phyloP scores from a whole-genome alignment of 129 eudicot genomes.

The Flaveria linearis region DNA sequence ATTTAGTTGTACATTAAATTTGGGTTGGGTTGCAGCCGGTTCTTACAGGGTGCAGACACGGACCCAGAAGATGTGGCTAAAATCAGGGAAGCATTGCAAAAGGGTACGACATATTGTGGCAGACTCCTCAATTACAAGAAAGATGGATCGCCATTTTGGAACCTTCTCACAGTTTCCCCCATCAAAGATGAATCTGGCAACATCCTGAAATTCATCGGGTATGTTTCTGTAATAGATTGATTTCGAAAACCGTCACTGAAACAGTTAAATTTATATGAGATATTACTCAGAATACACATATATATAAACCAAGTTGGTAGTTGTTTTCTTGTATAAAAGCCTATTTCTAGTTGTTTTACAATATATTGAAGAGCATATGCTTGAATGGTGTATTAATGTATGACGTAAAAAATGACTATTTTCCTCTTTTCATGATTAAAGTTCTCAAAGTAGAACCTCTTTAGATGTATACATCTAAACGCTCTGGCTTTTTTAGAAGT shows the following conservation, averaged over 20 bases:
- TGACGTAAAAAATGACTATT: background rate
- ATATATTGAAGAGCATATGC: too few relatives aligned
- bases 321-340: background rate
- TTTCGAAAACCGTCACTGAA: background rate
- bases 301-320: background rate
- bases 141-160: slow-evolving; percentile 95
- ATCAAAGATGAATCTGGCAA: slow-evolving; percentile 92
- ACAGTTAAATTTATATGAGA: background rate
- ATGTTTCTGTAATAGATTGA: background rate
- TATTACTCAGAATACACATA: background rate
- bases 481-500: too few relatives aligned
- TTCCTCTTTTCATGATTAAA: background rate
- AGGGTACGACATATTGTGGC: slow-evolving; percentile 80
- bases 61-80: slow-evolving; percentile 91
- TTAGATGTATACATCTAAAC: too few relatives aligned
- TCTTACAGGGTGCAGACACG: slow-evolving; percentile 86
- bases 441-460: too few relatives aligned
- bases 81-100: slow-evolving; percentile 73
- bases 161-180: slow-evolving; percentile 91
- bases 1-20: background rate
- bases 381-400: too few relatives aligned
- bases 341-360: background rate
- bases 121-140: slow-evolving; percentile 90
- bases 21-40: slow-evolving; percentile 57
- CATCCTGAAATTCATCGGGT: slow-evolving; percentile 97